phyloP scores from a whole-genome alignment of 2,329 filamentous ascomycete genomes.

The Colletotrichum plurivorum region DNA sequence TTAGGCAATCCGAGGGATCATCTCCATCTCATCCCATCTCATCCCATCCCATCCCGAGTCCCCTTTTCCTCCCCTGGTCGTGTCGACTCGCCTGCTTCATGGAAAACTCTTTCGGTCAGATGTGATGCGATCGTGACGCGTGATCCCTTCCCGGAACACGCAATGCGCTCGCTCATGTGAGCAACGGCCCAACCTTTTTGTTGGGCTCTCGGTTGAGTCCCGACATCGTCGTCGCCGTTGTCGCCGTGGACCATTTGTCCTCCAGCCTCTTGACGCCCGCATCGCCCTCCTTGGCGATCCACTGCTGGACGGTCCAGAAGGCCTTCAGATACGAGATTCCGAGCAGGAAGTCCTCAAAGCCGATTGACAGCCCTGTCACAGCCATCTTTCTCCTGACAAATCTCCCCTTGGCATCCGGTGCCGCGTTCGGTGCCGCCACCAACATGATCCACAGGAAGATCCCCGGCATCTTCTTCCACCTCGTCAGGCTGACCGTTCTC shows the following conservation, averaged over 20 bases:
- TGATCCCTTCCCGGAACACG: constrained; percentile 15
- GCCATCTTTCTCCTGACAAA: constrained; percentile 50
- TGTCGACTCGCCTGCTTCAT: neutral
- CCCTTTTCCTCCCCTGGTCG: constrained; percentile 1
- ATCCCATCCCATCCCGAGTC: constrained; percentile 42
- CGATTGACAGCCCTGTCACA: constrained; percentile 46
- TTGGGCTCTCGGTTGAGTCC: constrained; percentile 16
- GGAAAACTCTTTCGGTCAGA: constrained; percentile 8
- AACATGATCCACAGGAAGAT: constrained; percentile 50
- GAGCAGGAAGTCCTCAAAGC: constrained; percentile 46
- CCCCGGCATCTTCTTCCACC: constrained; percentile 50
- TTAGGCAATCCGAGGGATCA: constrained; percentile 33
- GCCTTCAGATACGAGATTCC: constrained; percentile 45
- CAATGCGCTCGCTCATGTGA: constrained; percentile 10
- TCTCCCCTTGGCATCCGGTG: constrained; percentile 44
- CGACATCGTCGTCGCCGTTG: constrained; percentile 5
- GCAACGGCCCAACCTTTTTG: constrained; percentile 5
- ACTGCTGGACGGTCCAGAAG: constrained; percentile 48
- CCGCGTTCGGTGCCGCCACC: constrained; percentile 45
- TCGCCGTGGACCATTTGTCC: constrained; percentile 22
- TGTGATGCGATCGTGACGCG: constrained; percentile 24
- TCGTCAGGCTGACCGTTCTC: constrained; percentile 44
- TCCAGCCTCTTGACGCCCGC: constrained; percentile 28
- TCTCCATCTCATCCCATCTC: constrained; percentile 27
- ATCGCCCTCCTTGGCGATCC: constrained; percentile 43